Base-by-base conservation (phyloP, 108 stramenopile species). In the Conticribra guillardii region DNA sequence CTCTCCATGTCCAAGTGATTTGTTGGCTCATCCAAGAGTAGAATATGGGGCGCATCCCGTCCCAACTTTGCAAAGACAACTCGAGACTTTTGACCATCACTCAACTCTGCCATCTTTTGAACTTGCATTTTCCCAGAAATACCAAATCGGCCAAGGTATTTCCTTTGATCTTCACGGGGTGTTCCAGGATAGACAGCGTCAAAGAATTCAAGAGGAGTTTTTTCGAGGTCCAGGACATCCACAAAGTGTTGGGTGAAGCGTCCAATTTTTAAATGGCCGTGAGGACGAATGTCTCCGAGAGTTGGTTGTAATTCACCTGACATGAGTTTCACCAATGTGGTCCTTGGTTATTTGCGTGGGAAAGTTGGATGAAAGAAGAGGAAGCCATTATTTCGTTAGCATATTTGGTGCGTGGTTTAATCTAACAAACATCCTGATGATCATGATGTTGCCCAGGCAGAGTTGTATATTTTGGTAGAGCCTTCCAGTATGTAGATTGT, bases 181-280 rank as follows among this genome's bases (percentile, higher is more conserved):
- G 88, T 89, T 26, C 77, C 76, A 22, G 95, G 94, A 70, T 95
- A 96, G 27, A 85, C 59, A 7, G 57, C 67, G 56, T 90, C 91
- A 67, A 99, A 95, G 82, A 95, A 99, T 68, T 99, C 97, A 11
- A 99, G 85, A 0, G 99, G 99, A 5, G 97, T 95, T 82, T 87
- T 81, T 48, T 89, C 82, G 51, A 98, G 73, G 67, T 99, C 93
- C 49, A 99, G 89, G 34, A 98, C 96, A 72, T 99, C 99, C 7
- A 97, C 96, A 63, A 98, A 98, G 72, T 99, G 99, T 79, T 99
- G 99, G 32, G 98, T 98, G 84, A 98, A 99, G 2, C 96, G 84
- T 18, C 93, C 87, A 47, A 99, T 85, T 60, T 96, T 94, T 45
- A 99, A 84, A 73, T 99, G 98, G 0, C 95, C 93, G 77, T 99